These are phyloP conservation scores for Maudiozyma turicensis DNA, from an alignment of 805 yeast species.

Conservation along the genomic window DNA sequence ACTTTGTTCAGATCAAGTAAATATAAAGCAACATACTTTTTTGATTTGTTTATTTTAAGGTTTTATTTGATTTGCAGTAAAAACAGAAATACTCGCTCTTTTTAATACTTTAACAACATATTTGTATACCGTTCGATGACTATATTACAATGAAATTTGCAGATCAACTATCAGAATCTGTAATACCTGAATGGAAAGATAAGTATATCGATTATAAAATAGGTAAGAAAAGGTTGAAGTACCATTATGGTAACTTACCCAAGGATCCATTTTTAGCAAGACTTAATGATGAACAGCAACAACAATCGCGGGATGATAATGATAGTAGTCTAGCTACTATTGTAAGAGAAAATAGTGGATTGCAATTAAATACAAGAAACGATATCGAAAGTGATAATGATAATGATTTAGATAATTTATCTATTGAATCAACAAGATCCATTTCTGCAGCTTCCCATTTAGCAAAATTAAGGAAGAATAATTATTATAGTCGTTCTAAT, in stretches of 20 bases:
- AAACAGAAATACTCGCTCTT: not conserved
- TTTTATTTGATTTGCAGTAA: too few relatives aligned
- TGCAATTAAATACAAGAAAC: not conserved
- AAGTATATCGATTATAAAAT: slow-evolving; percentile 65
- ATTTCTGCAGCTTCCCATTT: slow-evolving; percentile 1
- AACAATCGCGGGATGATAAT: not conserved
- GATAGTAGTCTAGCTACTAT: not conserved
- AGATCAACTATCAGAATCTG: slow-evolving; percentile 51
- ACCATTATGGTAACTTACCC: slow-evolving; percentile 9
- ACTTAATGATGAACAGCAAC: not conserved
- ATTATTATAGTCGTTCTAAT: slow-evolving; percentile 1
- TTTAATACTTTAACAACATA: not conserved
- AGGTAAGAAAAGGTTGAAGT: slow-evolving; percentile 34
- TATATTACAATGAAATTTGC: slow-evolving; percentile 48
- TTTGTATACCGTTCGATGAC: not conserved
- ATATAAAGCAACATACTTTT: too few relatives aligned
- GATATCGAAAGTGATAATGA: not conserved
- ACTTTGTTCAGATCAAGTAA: not conserved
- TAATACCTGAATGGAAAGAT: slow-evolving; percentile 81
- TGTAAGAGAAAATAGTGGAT: not conserved
- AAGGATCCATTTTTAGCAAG: slow-evolving; percentile 4
- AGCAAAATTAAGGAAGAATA: slow-evolving; percentile 3
- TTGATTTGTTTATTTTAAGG: not conserved
- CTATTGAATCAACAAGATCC: slow-evolving; percentile 1
- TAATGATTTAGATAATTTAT: not conserved